A percentile compares a stretch with the other conserved stretches of the same genome.
These are phyloP conservation scores for Silene conica DNA, from an alignment of 148 eudicot genomes.

Conservation along the genomic window DNA sequence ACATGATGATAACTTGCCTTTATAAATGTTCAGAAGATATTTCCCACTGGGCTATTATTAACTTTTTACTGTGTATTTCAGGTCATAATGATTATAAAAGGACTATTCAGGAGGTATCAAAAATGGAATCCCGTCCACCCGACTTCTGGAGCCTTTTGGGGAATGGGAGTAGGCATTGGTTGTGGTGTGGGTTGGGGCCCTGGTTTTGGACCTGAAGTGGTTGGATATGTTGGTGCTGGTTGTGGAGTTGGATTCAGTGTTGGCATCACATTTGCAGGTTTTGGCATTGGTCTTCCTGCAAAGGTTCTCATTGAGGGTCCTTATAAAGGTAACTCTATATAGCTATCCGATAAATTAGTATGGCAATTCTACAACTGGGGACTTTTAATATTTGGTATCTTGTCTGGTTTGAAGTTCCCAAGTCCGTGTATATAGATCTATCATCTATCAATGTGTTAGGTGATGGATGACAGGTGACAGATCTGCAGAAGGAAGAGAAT, in stretches of 20 bases:
- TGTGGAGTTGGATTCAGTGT: slow-evolving; percentile 93
- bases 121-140: slow-evolving; percentile 99
- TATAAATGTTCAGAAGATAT: not conserved
- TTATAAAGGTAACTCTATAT: slow-evolving; percentile 42
- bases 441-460: not conserved
- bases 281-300: slow-evolving; percentile 93
- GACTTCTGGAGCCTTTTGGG: slow-evolving; percentile 95
- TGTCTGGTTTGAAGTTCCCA: no score
- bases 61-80: slow-evolving; percentile 28
- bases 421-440: no score
- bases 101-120: slow-evolving; percentile 69
- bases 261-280: slow-evolving; percentile 81
- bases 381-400: not conserved
- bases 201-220: slow-evolving; percentile 95
- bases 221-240: slow-evolving; percentile 97
- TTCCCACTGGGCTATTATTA: not conserved
- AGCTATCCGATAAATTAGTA: not conserved
- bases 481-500: not conserved
- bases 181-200: slow-evolving; percentile 99
- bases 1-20: not conserved
- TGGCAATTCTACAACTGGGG: not conserved
- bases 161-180: slow-evolving; percentile 90
- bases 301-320: slow-evolving; percentile 58
- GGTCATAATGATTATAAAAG: slow-evolving; percentile 84
- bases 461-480: not conserved